These are phyloP conservation scores for Venturia effusa DNA, from an alignment of 2,329 filamentous ascomycete species.

Conservation along the genomic window DNA sequence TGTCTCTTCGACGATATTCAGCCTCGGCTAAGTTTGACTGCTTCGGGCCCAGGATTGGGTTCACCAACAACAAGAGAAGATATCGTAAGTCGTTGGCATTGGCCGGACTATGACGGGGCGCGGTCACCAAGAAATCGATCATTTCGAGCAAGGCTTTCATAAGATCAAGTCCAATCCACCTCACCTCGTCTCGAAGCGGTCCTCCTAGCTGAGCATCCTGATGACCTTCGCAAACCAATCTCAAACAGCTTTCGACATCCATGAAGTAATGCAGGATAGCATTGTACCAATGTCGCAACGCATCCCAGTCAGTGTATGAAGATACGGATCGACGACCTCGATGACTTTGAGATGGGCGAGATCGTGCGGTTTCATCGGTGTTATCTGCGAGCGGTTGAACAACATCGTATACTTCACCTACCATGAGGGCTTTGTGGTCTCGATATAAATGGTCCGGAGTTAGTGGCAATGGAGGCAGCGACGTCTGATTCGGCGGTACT, in stretches of 20 bases:
- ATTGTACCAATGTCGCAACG: conserved; percentile 2
- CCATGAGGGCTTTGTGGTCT: conserved; percentile 7
- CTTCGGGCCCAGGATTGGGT: not conserved
- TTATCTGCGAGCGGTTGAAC: not conserved
- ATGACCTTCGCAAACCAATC: not conserved
- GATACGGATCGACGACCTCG: not conserved
- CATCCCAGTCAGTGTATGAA: conserved; percentile 3
- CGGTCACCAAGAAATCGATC: not conserved
- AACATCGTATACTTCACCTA: conserved; percentile 5
- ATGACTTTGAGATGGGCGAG: not conserved
- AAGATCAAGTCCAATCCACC: not conserved
- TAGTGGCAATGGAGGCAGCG: not conserved
- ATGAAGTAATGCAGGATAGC: conserved; percentile 3
- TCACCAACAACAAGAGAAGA: not conserved
- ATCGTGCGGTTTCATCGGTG: not conserved
- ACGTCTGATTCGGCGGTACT: not conserved
- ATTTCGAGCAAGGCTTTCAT: conserved; percentile 3
- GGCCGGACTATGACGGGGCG: not conserved
- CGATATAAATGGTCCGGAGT: not conserved
- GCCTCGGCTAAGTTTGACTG: not conserved
- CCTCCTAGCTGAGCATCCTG: not conserved
- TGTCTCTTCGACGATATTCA: not conserved
- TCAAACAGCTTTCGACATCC: not conserved
- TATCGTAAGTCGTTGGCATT: conserved; percentile 1
- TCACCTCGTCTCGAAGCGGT: not conserved